These are phyloP conservation scores for Phytophthora capsici DNA, from an alignment of 352 stramenopile species.

Conservation along the genomic window DNA sequence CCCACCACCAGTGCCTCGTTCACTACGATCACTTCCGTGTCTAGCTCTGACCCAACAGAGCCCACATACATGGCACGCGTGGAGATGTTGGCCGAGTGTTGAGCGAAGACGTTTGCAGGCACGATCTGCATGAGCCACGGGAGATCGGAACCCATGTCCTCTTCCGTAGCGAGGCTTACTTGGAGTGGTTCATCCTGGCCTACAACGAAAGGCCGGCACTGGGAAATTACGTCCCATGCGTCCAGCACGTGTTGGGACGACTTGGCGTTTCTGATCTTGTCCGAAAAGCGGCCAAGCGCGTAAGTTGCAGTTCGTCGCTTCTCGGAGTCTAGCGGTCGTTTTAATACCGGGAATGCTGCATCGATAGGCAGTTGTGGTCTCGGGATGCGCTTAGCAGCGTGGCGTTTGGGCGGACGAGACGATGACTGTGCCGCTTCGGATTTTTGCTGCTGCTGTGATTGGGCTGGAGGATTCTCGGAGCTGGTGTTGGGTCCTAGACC, in stretches of 20 bases:
- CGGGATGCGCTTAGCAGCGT: slow-evolving; percentile 16
- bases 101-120: slow-evolving; percentile 40
- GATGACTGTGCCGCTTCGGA: not conserved
- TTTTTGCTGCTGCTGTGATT: not conserved
- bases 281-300: slow-evolving; percentile 35
- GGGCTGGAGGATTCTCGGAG: not conserved
- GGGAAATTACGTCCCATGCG: slow-evolving; percentile 37
- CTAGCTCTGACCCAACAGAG: slow-evolving; percentile 2
- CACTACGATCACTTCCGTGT: slow-evolving; percentile 32
- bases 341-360: slow-evolving; percentile 5
- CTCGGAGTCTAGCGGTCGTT: slow-evolving; percentile 2
- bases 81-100: slow-evolving; percentile 24
- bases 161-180: slow-evolving; percentile 11
- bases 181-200: slow-evolving; percentile 5
- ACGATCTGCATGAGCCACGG: slow-evolving; percentile 44
- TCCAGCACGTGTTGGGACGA: slow-evolving; percentile 28
- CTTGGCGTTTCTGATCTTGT: slow-evolving; percentile 18
- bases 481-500: slow-evolving; percentile 14
- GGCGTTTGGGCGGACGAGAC: slow-evolving; percentile 4
- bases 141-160: not conserved
- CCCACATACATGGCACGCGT: slow-evolving; percentile 38
- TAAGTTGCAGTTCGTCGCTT: slow-evolving; percentile 12
- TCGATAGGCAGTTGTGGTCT: slow-evolving; percentile 9
- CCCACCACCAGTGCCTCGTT: slow-evolving; percentile 40
- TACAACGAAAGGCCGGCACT: slow-evolving; percentile 41